These are phyloP conservation scores for Chalciporus pseudorubinellus DNA, from an alignment of 768 basidiomycete species.

Conservation along the genomic window DNA sequence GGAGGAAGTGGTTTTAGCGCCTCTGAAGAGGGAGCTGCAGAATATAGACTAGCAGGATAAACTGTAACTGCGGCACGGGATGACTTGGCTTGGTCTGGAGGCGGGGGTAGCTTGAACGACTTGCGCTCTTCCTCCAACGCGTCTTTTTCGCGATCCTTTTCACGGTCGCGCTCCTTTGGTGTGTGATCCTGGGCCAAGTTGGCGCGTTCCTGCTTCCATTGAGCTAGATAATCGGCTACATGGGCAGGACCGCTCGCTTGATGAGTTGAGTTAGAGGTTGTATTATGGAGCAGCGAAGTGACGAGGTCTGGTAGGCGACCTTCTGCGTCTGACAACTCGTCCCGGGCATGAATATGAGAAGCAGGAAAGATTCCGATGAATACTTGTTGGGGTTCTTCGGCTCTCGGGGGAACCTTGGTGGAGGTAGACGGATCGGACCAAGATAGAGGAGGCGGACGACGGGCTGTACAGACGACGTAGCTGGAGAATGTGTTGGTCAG, in stretches of 20 bases:
- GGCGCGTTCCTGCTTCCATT: constrained; percentile 40
- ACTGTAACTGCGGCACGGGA: constrained; percentile 71
- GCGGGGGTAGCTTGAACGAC: constrained; percentile 71
- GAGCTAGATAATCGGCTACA: constrained; percentile 45
- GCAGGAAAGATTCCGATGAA: constrained; percentile 95
- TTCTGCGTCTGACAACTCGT: constrained; percentile 84
- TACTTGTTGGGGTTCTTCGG: constrained; percentile 81
- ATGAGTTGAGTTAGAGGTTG: constrained; percentile 30
- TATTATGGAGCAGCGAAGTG: constrained; percentile 45
- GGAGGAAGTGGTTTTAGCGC: constrained; percentile 76
- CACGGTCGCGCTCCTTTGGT: constrained; percentile 34
- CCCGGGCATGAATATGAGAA: constrained; percentile 82
- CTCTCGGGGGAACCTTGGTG: constrained; percentile 49
- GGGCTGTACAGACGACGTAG: constrained; percentile 83
- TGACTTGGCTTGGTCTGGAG: constrained; percentile 71
- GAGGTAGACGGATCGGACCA: constrained; percentile 60
- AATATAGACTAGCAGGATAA: constrained; percentile 73
- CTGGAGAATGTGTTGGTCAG: constrained; percentile 36
- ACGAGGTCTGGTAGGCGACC: constrained; percentile 79
- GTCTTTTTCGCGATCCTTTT: constrained; percentile 52
- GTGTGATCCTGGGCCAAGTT: constrained; percentile 28
- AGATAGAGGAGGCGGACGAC: constrained; percentile 62
- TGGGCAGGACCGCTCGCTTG: constrained; percentile 35
- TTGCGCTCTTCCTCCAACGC: constrained; percentile 59
- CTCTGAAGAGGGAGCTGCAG: constrained; percentile 65